Percentiles rank a stretch among this genome's conserved stretches.
Conservation (phyloP, 1,284 basidiomycete species). For the Wallemia mellicola region DNA sequence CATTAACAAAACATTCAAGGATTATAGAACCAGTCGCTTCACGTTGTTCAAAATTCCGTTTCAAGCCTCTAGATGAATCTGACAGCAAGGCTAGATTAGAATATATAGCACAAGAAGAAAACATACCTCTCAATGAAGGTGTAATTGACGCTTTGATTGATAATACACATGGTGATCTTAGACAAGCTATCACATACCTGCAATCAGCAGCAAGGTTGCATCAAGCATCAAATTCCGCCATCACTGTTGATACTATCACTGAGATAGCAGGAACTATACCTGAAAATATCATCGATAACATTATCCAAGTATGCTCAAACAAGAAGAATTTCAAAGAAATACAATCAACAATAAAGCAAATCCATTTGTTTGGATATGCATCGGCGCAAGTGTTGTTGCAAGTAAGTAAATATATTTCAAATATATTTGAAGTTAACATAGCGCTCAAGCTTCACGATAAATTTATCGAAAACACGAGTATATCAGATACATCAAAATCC, state of each 20-base stretch:
- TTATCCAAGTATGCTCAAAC: slow-evolving; percentile 46
- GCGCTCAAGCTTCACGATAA: slow-evolving; percentile 57
- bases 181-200: slow-evolving; percentile 92
- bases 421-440: slow-evolving; percentile 2
- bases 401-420: slow-evolving; percentile 20
- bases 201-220: slow-evolving; percentile 75
- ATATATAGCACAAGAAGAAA: slow-evolving; percentile 37
- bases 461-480: slow-evolving; percentile 45
- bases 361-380: slow-evolving; percentile 71
- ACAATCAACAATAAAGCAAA: slow-evolving; percentile 33
- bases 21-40: slow-evolving; percentile 97
- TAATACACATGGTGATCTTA: slow-evolving; percentile 69
- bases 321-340: slow-evolving; percentile 41
- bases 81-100: slow-evolving; percentile 48
- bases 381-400: slow-evolving; percentile 69
- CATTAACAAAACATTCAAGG: slow-evolving; percentile 19
- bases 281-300: slow-evolving; percentile 31
- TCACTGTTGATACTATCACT: slow-evolving; percentile 41
- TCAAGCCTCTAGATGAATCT: slow-evolving; percentile 56
- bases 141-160: slow-evolving; percentile 36
- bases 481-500: slow-evolving; percentile 32
- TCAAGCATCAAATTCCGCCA: slow-evolving; percentile 31
- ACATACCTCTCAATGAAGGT: slow-evolving; percentile 19
- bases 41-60: slow-evolving; percentile 97
- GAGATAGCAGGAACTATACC: slow-evolving; percentile 95